phyloP scores from a whole-genome alignment of 495 filamentous ascomycete species.

The Aspergillus wentii region DNA sequence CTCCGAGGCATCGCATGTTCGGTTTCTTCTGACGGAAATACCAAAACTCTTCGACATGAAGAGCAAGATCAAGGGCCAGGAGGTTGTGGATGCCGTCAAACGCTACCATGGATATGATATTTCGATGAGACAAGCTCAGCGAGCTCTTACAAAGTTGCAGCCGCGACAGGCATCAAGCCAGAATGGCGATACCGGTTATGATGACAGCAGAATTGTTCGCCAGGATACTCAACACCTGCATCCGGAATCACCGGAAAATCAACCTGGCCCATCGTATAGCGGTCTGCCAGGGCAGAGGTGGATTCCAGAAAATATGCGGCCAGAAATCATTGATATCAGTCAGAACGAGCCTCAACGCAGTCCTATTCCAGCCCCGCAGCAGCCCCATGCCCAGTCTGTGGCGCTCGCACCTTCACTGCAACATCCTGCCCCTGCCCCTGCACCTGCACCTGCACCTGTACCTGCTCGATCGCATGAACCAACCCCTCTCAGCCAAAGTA shows the following conservation, averaged over 20 bases:
- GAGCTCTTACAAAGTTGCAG: slow-evolving; percentile 38
- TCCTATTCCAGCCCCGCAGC: slow-evolving; percentile 15
- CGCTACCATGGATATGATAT: slow-evolving; percentile 45
- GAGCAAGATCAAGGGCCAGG: slow-evolving; percentile 32
- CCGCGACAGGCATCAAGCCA: slow-evolving; percentile 22
- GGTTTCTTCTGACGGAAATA: slow-evolving; percentile 40
- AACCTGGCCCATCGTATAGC: slow-evolving; percentile 15
- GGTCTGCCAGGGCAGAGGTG: slow-evolving; percentile 31
- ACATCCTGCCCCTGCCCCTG: slow-evolving; percentile 8
- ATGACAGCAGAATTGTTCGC: too few relatives aligned
- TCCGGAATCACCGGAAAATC: slow-evolving; percentile 14
- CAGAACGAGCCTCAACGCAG: slow-evolving; percentile 19
- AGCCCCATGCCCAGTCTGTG: slow-evolving; percentile 8
- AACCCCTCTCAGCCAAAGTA: slow-evolving; percentile 13
- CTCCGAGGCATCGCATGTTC: slow-evolving; percentile 45
- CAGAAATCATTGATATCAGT: slow-evolving; percentile 24
- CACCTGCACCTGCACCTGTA: slow-evolving; percentile 18
- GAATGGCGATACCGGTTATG: too few relatives aligned
- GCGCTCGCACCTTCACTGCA: slow-evolving; percentile 6
- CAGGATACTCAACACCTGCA: too few relatives aligned
- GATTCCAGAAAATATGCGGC: slow-evolving; percentile 27
- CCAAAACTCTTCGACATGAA: slow-evolving; percentile 44
- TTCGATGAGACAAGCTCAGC: slow-evolving; percentile 41
- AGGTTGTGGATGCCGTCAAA: slow-evolving; percentile 41
- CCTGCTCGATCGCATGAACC: slow-evolving; percentile 18